Evolutionary conservation across 2,329 filamentous ascomycete species (phyloP), one percentile per base, ranked within the genome.

Genomic region (Clathrospora elynae): DNA sequence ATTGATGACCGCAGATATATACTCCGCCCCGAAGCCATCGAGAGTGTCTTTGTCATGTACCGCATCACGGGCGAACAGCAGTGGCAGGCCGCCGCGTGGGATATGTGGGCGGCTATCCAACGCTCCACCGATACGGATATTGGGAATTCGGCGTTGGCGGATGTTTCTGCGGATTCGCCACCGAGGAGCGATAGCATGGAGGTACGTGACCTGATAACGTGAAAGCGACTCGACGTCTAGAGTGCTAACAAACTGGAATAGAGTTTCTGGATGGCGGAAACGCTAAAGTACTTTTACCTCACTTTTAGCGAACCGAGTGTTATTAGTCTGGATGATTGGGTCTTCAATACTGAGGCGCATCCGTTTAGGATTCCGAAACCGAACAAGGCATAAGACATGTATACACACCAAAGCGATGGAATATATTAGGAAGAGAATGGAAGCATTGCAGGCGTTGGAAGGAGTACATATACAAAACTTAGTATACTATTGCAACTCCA

Each of bases 11-110:
- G 68, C 7, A 63, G 74, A 5, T 78, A 79, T 41, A 70, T 76
- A 17, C 68, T 79, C 7, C 65, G 76, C 6, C 75, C 81, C 0
- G 81, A 84, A 61, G 80, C 80, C 2, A 81, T 84, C 30, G 81
- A 84, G 59, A 79, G 76, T n/a, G 75, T 83, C 3, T 84, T 83
- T 61, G 71, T 83, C 51, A 68, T 84, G 62, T 82, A 83, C 53
- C 75, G 81, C 13, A 78, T 81, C 30, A 83, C 80, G 1, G 81
- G 81, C 9, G 75, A 82, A 46, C 71, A 71, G 38, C 67, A 58
- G 43, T 69, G 73, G 48, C 69, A 73, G 35, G 73, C 74, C 4
- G 67, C 66, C 1, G 76, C 74, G 2, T 78, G 76, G 76, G 68
- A 73, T 6, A 78, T 78, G 75, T 78, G 75, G 59, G 67, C 64